Evolutionary conservation across 305 asterid genomes (phyloP), one percentile per base, ranked within the genome.

Genomic region (Ajuga reptans): DNA sequence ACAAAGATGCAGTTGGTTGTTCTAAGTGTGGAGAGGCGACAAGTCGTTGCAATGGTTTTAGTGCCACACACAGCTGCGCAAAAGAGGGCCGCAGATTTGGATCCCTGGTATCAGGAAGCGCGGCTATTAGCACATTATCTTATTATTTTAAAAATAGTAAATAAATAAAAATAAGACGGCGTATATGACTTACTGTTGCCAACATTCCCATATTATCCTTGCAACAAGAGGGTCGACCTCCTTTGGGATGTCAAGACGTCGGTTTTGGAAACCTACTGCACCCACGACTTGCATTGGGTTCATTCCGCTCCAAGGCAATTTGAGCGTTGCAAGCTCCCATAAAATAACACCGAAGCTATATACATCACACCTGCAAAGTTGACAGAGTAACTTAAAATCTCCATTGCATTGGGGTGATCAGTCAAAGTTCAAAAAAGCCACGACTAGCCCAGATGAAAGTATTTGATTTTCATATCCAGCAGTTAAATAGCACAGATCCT

Each of bases 261-360:
- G 96, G 67, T 91, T 87, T 77, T 94, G 97, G 83, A 94, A 94
- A 66, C 99, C 99, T 4, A 94, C 97, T 18, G 99, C 99, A 76
- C 99, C 99, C 16, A 94, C 99, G 14, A 94, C 99, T 84, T 94
- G 99, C 96, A 94, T 94, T 17, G 99, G 99, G 46, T 94, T 94
- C 99, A 94, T 91, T 50, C 96, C 99, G 46, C 86, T 91, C 99
- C 99, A 94, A 29, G 99, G 99, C 81, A 91, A 79, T 82, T 85
- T 87, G 49, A 91, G 87, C 7, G 97, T 94, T 45, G 97, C 91
- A 63, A 94, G 93, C 79, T 94, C 99, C 99, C 99, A 94, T 61
- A 94, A 82, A 82, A 94, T 94, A 53, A 94, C 83, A 34, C 99
- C 99, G 72, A 94, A 94, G 78, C 99, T 94, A 80, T 94, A 94